A percentile compares a stretch with the other conserved stretches of the same genome.
Evolutionary conservation across 495 filamentous ascomycete genomes (phyloP).

Genomic region (Neurospora sp.): DNA sequence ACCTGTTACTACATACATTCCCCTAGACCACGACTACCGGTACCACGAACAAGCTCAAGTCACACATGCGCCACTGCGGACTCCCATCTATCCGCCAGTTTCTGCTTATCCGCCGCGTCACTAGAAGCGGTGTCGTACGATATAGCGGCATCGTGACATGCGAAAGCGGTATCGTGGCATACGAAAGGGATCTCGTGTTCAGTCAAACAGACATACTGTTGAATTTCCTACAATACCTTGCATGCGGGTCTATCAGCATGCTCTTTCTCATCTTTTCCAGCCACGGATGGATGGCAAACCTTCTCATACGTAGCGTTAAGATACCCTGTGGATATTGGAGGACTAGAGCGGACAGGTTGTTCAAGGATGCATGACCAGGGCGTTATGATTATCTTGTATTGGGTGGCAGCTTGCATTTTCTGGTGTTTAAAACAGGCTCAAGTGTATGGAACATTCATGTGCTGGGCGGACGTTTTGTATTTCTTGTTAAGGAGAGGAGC

Average conservation of each 20-base stretch:
- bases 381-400: background rate
- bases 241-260: background rate
- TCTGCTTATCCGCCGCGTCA: background rate
- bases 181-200: background rate
- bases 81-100: background rate
- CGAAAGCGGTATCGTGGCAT: background rate
- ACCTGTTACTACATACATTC: background rate
- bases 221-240: background rate
- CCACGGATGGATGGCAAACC: background rate
- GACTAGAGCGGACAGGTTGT: background rate
- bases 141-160: background rate
- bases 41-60: background rate
- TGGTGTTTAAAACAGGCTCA: background rate
- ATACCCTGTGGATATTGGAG: background rate
- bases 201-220: background rate
- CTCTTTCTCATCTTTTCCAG: background rate
- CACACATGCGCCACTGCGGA: background rate
- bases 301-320: background rate
- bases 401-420: background rate
- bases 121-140: background rate
- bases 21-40: background rate
- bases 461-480: background rate
- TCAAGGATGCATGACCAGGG: background rate
- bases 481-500: background rate
- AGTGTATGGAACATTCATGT: background rate